phyloP scores from a whole-genome alignment of 2,329 filamentous ascomycete genomes.

The Monosporascus ibericus region DNA sequence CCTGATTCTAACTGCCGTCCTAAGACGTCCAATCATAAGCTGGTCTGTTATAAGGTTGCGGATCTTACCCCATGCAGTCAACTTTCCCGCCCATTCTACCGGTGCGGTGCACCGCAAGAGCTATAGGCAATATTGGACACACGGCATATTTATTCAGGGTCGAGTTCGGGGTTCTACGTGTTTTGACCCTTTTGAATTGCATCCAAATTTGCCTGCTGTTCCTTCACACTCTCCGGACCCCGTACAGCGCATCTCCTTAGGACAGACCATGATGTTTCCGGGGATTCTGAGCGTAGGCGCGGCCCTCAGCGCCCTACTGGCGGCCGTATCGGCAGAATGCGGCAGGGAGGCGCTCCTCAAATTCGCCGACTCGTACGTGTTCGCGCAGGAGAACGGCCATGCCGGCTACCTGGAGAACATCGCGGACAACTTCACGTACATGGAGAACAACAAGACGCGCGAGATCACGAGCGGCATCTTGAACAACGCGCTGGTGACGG shows the following conservation, averaged over 20 bases:
- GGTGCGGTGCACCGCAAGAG: neutral
- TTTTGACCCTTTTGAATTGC: neutral
- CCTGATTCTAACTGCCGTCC: too few relatives aligned
- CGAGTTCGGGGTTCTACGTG: neutral
- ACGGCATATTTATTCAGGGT: neutral
- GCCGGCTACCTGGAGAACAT: slow-evolving; percentile 12
- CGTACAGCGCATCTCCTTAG: neutral
- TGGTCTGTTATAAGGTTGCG: neutral
- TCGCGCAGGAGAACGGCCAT: slow-evolving; percentile 17
- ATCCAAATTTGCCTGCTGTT: too few relatives aligned
- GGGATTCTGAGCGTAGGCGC: neutral
- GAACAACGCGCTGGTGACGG: slow-evolving; percentile 17
- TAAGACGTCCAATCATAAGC: neutral
- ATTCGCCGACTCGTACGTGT: slow-evolving; percentile 18
- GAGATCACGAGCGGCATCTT: slow-evolving; percentile 22
- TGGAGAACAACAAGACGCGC: slow-evolving; percentile 23
- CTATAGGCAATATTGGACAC: neutral
- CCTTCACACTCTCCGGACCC: neutral
- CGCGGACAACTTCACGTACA: slow-evolving; percentile 21
- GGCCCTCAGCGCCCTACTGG: slow-evolving; percentile 6
- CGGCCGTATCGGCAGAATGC: slow-evolving; percentile 14
- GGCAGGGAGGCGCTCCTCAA: slow-evolving; percentile 18
- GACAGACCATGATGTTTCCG: neutral
- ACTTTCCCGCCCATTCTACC: neutral
- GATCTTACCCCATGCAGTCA: neutral